Evolutionary conservation across 148 eudicot genomes (phyloP), one percentile per base, ranked within the genome.

Genomic region (Limonium bicolor): DNA sequence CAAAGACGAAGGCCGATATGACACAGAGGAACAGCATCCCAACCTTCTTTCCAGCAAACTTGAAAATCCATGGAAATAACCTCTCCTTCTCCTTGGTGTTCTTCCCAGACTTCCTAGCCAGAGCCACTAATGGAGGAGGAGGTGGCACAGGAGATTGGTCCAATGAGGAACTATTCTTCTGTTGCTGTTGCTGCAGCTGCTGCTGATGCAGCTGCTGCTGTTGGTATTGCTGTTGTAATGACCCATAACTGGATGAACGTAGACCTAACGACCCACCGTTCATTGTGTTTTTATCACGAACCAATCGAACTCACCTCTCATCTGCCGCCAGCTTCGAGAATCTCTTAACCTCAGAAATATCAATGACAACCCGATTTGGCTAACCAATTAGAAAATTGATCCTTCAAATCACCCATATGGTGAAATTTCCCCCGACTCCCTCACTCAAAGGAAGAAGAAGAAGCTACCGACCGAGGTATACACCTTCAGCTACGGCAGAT

Each of bases 241-340:
- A 81, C 25, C 88, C 93, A 77, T 92, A 76, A 66, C 99, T 92
- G 56, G 86, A 77, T 10, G 88, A 73, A 32, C 99, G 80, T 52
- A 78, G 76, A 74, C 95, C 94, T 86, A 81, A 73, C 76, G 99
- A 81, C 86, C 72, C 80, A 55, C 69, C 63, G 53, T 74, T 85
- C 99, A 92, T 86, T 72, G 79, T 71, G 69, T 44, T n/a, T n/a
- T 35, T 71, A 65, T 50, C 75, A 52, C 49, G 54, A 62, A 73
- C 31, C 50, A 51, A 56, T 53, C 46, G 45, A 11, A 31, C 49
- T 42, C 60, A 55, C 56, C 68, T 74, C 63, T 88, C 94, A 83
- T 88, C 42, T 57, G 70, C 71, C 62, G 7, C 40, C 29, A 47
- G 32, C 15, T 27, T 44, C 19, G 40, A 21, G 19, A 21, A 1